Conservation (phyloP, 345 rosid species). For the Acer campestre region DNA sequence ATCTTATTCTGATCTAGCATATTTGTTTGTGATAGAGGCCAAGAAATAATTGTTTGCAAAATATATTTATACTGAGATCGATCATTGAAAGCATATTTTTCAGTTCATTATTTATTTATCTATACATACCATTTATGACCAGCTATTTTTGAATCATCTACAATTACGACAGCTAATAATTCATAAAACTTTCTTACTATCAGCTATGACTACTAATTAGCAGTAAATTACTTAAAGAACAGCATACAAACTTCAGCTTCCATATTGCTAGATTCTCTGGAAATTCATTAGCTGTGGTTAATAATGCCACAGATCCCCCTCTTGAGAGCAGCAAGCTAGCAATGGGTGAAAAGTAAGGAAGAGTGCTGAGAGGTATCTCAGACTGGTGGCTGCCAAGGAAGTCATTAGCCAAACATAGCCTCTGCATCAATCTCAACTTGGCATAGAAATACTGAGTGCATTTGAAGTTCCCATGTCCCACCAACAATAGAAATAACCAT, state of each 20-base stretch:
- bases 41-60: background rate
- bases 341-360: background rate
- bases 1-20: background rate
- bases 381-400: background rate
- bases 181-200: background rate
- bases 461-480: background rate
- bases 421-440: background rate
- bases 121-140: background rate
- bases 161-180: background rate
- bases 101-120: background rate
- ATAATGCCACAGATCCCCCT: background rate
- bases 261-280: background rate
- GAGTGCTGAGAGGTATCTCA: background rate
- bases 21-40: background rate
- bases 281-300: conserved; percentile 3
- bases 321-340: conserved; percentile 2
- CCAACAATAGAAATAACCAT: background rate
- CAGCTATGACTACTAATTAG: background rate
- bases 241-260: conserved; percentile 1
- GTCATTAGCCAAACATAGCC: background rate
- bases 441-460: background rate
- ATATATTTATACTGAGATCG: background rate
- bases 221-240: background rate
- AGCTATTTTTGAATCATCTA: background rate
- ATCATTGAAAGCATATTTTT: background rate